Evolutionary conservation across 306 rosid species (phyloP).

Genomic region (Citrullus mucosospermus): DNA sequence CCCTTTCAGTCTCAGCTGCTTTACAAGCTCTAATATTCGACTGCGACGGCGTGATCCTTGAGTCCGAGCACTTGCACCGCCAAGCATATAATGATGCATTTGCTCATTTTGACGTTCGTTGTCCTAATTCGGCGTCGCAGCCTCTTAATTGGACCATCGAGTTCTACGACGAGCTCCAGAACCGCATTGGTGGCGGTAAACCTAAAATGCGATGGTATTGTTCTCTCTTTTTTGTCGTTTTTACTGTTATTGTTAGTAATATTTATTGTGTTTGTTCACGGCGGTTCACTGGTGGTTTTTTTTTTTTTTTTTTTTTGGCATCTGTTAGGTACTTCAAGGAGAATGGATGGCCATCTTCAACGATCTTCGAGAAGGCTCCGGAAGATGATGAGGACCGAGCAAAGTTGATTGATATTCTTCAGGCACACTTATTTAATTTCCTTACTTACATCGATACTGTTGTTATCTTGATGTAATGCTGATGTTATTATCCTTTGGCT

Average conservation of each 20-base stretch:
- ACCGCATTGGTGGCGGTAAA: constrained; percentile 82
- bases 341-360: constrained; percentile 79
- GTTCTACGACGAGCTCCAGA: constrained; percentile 78
- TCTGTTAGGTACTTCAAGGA: constrained; percentile 75
- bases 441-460: neutral
- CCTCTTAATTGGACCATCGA: constrained; percentile 61
- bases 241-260: neutral
- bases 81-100: constrained; percentile 89
- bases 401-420: constrained; percentile 63
- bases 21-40: constrained; percentile 77
- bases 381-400: constrained; percentile 52
- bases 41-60: constrained; percentile 87
- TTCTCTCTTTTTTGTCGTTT: neutral
- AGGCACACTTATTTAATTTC: constrained; percentile 27
- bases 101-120: constrained; percentile 51
- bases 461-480: neutral
- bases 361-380: constrained; percentile 57
- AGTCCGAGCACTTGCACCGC: constrained; percentile 90
- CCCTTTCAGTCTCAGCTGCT: constrained; percentile 37
- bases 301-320: neutral
- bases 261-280: neutral
- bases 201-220: constrained; percentile 94
- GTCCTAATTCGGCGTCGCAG: constrained; percentile 33
- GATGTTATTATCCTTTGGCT: neutral
- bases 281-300: constrained; percentile 2